These are phyloP conservation scores for Mortierella sp. DNA, from an alignment of 371 early-diverging fungal species.

Conservation along the genomic window DNA sequence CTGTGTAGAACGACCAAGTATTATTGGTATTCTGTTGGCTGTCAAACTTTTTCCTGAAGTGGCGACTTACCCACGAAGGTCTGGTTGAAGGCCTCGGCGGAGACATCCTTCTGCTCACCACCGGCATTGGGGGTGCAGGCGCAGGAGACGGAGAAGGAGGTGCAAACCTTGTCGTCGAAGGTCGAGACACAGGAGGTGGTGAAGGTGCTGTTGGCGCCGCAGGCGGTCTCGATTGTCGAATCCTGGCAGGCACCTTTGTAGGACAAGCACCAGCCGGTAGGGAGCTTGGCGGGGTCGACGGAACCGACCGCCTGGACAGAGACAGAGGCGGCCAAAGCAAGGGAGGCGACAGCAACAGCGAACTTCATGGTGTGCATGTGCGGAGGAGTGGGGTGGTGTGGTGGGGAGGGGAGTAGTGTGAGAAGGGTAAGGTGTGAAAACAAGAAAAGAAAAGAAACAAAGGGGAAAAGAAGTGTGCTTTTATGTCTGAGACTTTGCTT, in stretches of 20 bases:
- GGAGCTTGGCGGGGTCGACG: constrained; percentile 41
- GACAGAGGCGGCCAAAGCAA: constrained; percentile 16
- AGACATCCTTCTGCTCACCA: constrained; percentile 26
- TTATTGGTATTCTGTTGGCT: too few relatives aligned
- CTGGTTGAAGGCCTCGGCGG: constrained; percentile 28
- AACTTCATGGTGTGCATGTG: constrained; percentile 24
- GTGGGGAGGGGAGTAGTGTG: not conserved
- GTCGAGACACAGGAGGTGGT: constrained; percentile 16
- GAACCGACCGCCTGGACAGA: constrained; percentile 28
- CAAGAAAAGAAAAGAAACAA: not conserved
- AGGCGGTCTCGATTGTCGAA: not conserved
- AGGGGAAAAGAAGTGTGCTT: not conserved
- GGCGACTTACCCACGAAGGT: constrained; percentile 25
- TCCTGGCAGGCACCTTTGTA: constrained; percentile 7
- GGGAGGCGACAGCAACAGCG: constrained; percentile 10
- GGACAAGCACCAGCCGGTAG: constrained; percentile 30
- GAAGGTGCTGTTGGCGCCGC: constrained; percentile 29
- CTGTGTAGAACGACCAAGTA: too few relatives aligned
- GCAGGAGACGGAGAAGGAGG: constrained; percentile 30
- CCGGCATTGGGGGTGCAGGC: constrained; percentile 19
- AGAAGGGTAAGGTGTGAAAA: too few relatives aligned
- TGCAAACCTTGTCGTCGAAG: constrained; percentile 35
- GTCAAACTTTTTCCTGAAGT: too few relatives aligned
- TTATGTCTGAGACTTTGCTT: not conserved
- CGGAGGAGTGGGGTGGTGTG: not conserved